A percentile compares a stretch with the other conserved stretches of the same genome.
phyloP scores from a whole-genome alignment of 306 rosid species.

The Betula pendula region DNA sequence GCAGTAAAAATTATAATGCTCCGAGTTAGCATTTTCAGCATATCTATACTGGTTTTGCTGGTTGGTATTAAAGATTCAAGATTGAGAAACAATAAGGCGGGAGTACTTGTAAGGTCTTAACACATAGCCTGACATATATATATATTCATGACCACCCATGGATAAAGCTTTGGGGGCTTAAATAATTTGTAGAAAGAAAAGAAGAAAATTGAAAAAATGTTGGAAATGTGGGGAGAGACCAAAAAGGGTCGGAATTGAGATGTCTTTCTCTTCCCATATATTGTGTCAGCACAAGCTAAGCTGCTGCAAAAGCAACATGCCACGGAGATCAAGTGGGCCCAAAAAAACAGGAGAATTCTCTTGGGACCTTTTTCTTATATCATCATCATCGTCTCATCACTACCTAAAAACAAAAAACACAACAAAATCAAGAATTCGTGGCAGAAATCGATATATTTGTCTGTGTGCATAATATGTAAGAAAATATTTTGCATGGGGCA shows the following conservation, averaged over 20 bases:
- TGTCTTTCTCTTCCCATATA: constrained; percentile 34
- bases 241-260: constrained; percentile 21
- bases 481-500: not conserved
- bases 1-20: too few relatives aligned
- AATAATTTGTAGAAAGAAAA: too few relatives aligned
- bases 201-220: too few relatives aligned
- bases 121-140: too few relatives aligned
- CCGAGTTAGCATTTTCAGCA: too few relatives aligned
- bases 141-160: too few relatives aligned
- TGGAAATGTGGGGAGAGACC: too few relatives aligned
- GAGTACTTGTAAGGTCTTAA: too few relatives aligned
- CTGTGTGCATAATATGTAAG: constrained; percentile 18
- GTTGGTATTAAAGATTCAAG: too few relatives aligned
- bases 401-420: constrained; percentile 2
- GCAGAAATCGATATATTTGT: constrained; percentile 9
- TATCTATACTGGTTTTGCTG: too few relatives aligned
- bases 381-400: constrained; percentile 38
- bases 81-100: too few relatives aligned
- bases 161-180: too few relatives aligned
- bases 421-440: constrained; percentile 10
- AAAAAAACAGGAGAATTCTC: constrained; percentile 22
- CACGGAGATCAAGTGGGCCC: constrained; percentile 59
- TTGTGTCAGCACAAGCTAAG: constrained; percentile 43
- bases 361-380: constrained; percentile 10
- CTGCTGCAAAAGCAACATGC: constrained; percentile 63